These are phyloP conservation scores for Phytomonas sp. DNA, from an alignment of 208 protist genomes.

Conservation along the genomic window DNA sequence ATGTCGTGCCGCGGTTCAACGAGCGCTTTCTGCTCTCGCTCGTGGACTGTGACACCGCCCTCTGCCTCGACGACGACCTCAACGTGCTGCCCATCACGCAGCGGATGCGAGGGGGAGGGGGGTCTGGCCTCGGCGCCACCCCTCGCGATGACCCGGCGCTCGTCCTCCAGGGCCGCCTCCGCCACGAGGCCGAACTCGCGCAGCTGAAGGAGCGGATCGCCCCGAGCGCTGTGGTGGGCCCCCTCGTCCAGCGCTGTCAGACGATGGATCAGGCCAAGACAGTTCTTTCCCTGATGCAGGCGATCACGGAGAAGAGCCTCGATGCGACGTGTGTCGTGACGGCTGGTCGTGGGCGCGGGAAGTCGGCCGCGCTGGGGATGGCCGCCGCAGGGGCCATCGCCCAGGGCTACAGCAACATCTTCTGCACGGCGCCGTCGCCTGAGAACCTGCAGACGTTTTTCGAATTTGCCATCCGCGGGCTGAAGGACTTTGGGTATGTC, in stretches of 20 bases:
- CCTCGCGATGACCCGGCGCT: conserved; percentile 53
- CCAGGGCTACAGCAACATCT: conserved; percentile 99
- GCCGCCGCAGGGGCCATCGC: conserved; percentile 93
- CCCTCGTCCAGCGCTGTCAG: conserved; percentile 86
- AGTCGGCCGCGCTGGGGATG: conserved; percentile 93
- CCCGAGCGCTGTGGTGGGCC: conserved; percentile 76
- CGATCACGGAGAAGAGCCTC: conserved; percentile 95
- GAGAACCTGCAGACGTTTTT: conserved; percentile 99
- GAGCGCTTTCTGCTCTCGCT: conserved; percentile 98
- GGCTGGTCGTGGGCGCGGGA: conserved; percentile 97
- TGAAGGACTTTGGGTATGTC: conserved; percentile 93
- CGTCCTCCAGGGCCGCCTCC: conserved; percentile 56
- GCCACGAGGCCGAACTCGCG: conserved; percentile 77
- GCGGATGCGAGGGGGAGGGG: conserved; percentile 40
- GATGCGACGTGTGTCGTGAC: conserved; percentile 96
- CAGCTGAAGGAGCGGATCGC: conserved; percentile 74
- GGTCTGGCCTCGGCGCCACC: neutral
- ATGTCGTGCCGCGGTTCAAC: conserved; percentile 97
- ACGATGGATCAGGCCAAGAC: conserved; percentile 97
- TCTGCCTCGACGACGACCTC: conserved; percentile 98
- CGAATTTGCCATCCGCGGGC: conserved; percentile 96
- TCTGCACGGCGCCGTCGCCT: conserved; percentile 97
- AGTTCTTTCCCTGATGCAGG: conserved; percentile 96
- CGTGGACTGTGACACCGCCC: conserved; percentile 87
- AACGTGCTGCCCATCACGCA: conserved; percentile 97